A percentile compares a stretch with the other conserved stretches of the same genome.
phyloP scores from a whole-genome alignment of 1,139 yeast species.

The Geotrichum bryndzae region DNA sequence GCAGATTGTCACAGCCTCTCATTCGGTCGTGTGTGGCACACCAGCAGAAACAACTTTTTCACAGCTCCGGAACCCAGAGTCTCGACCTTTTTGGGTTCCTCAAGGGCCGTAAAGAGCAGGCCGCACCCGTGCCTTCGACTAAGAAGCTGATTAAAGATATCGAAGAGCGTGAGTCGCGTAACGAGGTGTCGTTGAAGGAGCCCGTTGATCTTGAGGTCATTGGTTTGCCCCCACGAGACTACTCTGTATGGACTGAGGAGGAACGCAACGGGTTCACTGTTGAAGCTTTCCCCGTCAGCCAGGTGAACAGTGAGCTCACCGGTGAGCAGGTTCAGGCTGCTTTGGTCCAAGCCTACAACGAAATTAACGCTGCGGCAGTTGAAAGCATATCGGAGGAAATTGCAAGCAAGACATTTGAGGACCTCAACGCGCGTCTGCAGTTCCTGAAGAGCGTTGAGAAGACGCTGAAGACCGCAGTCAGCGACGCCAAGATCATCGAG shows the following conservation, averaged over 20 bases:
- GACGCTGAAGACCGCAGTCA: constrained; percentile 56
- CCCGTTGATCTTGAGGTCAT: constrained; percentile 17
- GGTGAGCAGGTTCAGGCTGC: constrained; percentile 12
- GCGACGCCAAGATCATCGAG: constrained; percentile 55
- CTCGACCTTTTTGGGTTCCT: background rate
- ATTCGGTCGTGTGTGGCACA: background rate
- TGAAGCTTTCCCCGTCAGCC: constrained; percentile 13
- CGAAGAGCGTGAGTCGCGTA: constrained; percentile 12
- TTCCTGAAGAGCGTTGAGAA: constrained; percentile 54
- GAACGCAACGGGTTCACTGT: constrained; percentile 12
- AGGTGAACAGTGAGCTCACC: constrained; percentile 6
- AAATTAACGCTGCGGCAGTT: background rate
- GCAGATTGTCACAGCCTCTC: background rate
- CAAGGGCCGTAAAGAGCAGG: background rate
- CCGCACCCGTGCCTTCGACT: constrained; percentile 1
- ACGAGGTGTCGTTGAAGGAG: constrained; percentile 7
- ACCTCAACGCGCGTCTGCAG: constrained; percentile 43
- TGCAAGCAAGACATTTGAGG: constrained; percentile 3
- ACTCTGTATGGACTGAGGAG: constrained; percentile 6
- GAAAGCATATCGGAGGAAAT: constrained; percentile 1
- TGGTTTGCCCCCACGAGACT: constrained; percentile 14
- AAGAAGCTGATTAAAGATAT: constrained; percentile 12
- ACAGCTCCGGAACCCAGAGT: background rate
- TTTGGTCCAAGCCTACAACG: constrained; percentile 4
- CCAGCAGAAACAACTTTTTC: background rate